These are phyloP conservation scores for Areca catechu DNA, from an alignment of 176 grass and related monocot genomes.

Conservation along the genomic window DNA sequence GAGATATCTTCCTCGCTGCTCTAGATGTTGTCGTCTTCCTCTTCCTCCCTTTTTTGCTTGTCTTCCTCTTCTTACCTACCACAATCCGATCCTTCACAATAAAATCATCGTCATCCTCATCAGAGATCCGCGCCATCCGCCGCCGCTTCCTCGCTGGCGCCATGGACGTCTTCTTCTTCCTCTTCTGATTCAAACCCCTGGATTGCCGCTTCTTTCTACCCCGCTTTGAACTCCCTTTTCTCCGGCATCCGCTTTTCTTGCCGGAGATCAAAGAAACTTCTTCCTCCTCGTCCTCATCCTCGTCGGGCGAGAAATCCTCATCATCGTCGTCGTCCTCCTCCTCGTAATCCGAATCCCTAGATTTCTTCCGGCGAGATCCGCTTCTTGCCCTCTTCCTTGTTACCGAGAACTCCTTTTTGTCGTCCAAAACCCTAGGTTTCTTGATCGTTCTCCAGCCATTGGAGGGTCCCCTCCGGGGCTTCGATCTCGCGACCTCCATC, in stretches of 20 bases:
- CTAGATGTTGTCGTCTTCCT: slow-evolving; percentile 1
- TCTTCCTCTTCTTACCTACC: slow-evolving; percentile 20
- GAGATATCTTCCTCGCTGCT: slow-evolving; percentile 18
- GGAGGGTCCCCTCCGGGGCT: not conserved
- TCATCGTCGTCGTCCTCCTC: slow-evolving; percentile 41
- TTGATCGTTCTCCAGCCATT: slow-evolving; percentile 2
- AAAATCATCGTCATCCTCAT: slow-evolving; percentile 56
- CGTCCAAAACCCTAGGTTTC: slow-evolving; percentile 21
- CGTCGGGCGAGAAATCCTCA: slow-evolving; percentile 28
- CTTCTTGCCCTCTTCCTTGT: not conserved
- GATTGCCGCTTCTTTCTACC: slow-evolving; percentile 33
- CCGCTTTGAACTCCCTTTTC: not conserved
- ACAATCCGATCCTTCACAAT: slow-evolving; percentile 39
- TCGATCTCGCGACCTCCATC: not conserved
- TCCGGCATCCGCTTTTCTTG: slow-evolving; percentile 28
- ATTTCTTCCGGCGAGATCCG: slow-evolving; percentile 14
- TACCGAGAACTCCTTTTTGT: slow-evolving; percentile 23
- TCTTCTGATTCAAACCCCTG: slow-evolving; percentile 32
- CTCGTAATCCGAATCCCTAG: slow-evolving; percentile 25
- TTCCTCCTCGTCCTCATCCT: slow-evolving; percentile 55
- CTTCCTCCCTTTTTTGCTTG: slow-evolving; percentile 29
- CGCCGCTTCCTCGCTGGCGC: slow-evolving; percentile 1
- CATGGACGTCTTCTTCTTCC: slow-evolving; percentile 13
- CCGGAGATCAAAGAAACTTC: not conserved
- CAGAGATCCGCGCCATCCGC: slow-evolving; percentile 19